Evolutionary conservation across 2,329 filamentous ascomycete species (phyloP), one percentile per base, ranked within the genome.

Genomic region (Neofusicoccum umdonicola): DNA sequence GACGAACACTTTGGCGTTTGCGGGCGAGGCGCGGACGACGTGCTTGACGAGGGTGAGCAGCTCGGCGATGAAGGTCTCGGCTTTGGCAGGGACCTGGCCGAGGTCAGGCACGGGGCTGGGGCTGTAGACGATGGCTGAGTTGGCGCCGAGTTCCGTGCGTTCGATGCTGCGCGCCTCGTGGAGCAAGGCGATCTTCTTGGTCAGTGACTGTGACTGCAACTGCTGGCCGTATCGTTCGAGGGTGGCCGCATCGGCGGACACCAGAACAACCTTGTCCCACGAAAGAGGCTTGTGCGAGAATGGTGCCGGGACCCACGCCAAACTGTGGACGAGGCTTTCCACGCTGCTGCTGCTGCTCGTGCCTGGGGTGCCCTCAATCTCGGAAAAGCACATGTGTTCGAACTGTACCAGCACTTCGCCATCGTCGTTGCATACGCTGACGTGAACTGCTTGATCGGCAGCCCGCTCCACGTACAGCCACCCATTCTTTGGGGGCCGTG

Each of bases 271-370:
- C 7, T 73, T 62, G 1, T 66, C 66, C n/a, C 74, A 67, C 2
- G 64, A 31, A 3, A 74, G 51, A 2, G 74, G 71, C 19, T 72
- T 69, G 61, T 77, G 73, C 1, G 73, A 66, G 4, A 76, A 71
- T 5, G 52, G 66, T 1, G 74, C 75, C 6, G 78, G 76, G 2
- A 76, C 68, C 79, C 79, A 81, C 4, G 75, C 71, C 3, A 80
- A 42, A 11, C 70, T 69, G 66, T 80, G 76, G 9, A 78, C 75
- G 0, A 80, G 68, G 19, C 73, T 70, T 7, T 74, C 72, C 2
- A 74, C 62, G 39, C 67, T 73, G 12, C 68, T 68, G 37, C 47
- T 63, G 19, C 19, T 22, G 19, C 19, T 22, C 12, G 17, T 35
- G 3, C 67, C 69, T 0, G 71, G 41, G 0, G 69, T 69, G 5